Percentiles rank a stretch among this genome's conserved stretches.
These are phyloP conservation scores for Candida sphagnicola DNA, from an alignment of 805 yeast genomes.

Conservation along the genomic window DNA sequence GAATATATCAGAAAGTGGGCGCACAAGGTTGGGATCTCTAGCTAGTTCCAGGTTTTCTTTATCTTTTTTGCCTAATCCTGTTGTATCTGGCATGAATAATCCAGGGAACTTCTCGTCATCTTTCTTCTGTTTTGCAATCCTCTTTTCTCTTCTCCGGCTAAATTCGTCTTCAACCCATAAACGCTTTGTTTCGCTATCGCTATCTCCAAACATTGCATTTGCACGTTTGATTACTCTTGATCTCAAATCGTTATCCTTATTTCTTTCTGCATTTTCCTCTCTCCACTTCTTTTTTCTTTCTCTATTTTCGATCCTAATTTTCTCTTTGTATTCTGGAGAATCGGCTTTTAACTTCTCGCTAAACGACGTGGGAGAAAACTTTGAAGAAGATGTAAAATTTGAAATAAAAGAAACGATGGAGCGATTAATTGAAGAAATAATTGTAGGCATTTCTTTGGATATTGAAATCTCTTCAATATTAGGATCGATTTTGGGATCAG, in stretches of 20 bases:
- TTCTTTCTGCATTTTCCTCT: conserved; percentile 71
- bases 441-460: conserved; percentile 6
- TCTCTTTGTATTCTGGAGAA: conserved; percentile 46
- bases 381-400: conserved; percentile 14
- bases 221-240: conserved; percentile 78
- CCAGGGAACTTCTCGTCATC: conserved; percentile 14
- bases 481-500: conserved; percentile 4
- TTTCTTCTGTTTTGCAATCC: conserved; percentile 46
- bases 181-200: conserved; percentile 45
- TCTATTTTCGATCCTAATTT: conserved; percentile 62
- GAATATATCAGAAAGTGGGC: conserved; percentile 29
- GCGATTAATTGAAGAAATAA: conserved; percentile 13
- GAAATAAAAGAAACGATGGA: conserved; percentile 22
- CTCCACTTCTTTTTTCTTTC: conserved; percentile 83
- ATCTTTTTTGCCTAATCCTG: conserved; percentile 13
- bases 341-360: conserved; percentile 23
- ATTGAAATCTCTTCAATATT: conserved; percentile 1
- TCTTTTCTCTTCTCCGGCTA: conserved; percentile 55
- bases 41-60: conserved; percentile 13
- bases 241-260: conserved; percentile 83
- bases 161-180: conserved; percentile 79
- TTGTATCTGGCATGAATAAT: conserved; percentile 6
- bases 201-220: conserved; percentile 56
- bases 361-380: conserved; percentile 1
- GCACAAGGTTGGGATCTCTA: conserved; percentile 22